phyloP scores from a whole-genome alignment of 768 basidiomycete species.

The Macrolepiota fuliginosa region DNA sequence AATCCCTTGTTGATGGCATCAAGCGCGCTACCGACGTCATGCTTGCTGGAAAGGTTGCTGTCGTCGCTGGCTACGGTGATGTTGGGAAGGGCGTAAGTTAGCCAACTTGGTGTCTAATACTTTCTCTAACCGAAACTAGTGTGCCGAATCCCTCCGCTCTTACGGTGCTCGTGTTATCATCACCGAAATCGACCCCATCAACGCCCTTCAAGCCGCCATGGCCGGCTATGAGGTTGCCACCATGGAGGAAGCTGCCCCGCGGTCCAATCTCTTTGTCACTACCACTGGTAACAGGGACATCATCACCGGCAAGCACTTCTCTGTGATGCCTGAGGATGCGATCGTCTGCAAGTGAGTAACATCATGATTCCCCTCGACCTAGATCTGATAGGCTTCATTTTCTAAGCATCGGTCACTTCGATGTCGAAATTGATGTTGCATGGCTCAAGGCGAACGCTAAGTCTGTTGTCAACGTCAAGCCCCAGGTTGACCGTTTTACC shows the following conservation, averaged over 20 bases:
- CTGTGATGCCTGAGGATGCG: constrained; percentile 95
- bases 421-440: constrained; percentile 93
- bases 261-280: constrained; percentile 92
- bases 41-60: constrained; percentile 99
- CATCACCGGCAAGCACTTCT: constrained; percentile 89
- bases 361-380: neutral
- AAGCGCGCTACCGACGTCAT: constrained; percentile 99
- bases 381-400: constrained; percentile 7
- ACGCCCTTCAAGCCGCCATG: constrained; percentile 99
- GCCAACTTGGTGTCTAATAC: neutral
- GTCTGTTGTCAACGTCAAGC: constrained; percentile 87
- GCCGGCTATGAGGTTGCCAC: constrained; percentile 98
- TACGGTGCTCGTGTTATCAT: constrained; percentile 96
- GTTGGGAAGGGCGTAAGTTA: constrained; percentile 95
- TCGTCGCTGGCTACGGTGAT: constrained; percentile 98
- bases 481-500: constrained; percentile 97
- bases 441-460: constrained; percentile 96
- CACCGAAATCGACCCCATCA: constrained; percentile 99
- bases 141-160: constrained; percentile 94
- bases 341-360: constrained; percentile 90
- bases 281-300: constrained; percentile 99
- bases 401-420: constrained; percentile 79
- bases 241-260: constrained; percentile 95
- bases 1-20: constrained; percentile 99
- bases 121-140: constrained; percentile 43